These are phyloP conservation scores for Angomonas desouzai DNA, from an alignment of 208 protist species.

Conservation along the genomic window DNA sequence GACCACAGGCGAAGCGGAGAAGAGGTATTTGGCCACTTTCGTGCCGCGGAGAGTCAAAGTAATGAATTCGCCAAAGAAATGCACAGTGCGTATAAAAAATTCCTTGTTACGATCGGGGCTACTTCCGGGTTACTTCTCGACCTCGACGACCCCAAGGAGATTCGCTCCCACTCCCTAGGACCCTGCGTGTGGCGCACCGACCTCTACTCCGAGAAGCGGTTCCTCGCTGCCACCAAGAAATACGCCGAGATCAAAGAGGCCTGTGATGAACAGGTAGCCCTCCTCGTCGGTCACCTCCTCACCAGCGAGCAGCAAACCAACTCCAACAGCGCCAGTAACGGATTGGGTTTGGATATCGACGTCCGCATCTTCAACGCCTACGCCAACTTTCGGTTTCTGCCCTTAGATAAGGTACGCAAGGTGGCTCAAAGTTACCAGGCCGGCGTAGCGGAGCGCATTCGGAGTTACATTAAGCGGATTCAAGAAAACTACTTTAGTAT, in stretches of 20 bases:
- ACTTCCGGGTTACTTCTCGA: not conserved
- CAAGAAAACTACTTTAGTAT: slow-evolving; percentile 76
- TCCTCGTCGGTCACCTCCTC: slow-evolving; percentile 59
- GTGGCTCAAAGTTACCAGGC: slow-evolving; percentile 67
- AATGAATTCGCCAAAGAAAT: slow-evolving; percentile 14
- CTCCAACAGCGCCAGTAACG: not conserved
- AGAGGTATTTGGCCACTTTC: not conserved
- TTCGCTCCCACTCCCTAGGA: not conserved
- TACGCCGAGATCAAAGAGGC: slow-evolving; percentile 38
- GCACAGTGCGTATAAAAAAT: slow-evolving; percentile 8
- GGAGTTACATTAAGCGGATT: slow-evolving; percentile 45
- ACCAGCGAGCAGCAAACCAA: slow-evolving; percentile 43
- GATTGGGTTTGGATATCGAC: slow-evolving; percentile 11
- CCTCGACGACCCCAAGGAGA: slow-evolving; percentile 1
- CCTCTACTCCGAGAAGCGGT: slow-evolving; percentile 27
- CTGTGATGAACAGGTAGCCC: slow-evolving; percentile 69
- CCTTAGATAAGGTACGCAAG: slow-evolving; percentile 53
- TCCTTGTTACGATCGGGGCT: slow-evolving; percentile 10
- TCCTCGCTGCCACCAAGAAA: slow-evolving; percentile 29
- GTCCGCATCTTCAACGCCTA: slow-evolving; percentile 59
- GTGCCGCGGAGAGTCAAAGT: slow-evolving; percentile 1
- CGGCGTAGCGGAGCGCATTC: slow-evolving; percentile 60
- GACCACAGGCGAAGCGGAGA: slow-evolving; percentile 7
- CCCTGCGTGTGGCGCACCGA: slow-evolving; percentile 47
- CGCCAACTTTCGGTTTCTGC: slow-evolving; percentile 65